Evolutionary conservation across 108 stramenopile species (phyloP), one percentile per base, ranked within the genome.

Genomic region (Phaeodactylum tricornutum): DNA sequence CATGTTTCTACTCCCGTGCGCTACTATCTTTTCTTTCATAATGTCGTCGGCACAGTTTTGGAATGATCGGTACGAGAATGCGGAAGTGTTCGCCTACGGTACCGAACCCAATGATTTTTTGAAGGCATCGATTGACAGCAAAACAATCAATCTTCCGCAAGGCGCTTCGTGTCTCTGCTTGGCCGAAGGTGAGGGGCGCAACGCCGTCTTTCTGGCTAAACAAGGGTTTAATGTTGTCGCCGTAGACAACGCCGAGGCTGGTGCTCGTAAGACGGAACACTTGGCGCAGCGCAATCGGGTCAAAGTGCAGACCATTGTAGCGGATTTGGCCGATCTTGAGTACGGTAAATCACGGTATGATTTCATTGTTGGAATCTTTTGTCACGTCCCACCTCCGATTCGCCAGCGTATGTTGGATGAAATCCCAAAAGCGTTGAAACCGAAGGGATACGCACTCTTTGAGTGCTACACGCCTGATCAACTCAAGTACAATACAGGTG

Each of bases 141-240:
- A 29, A 38, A 1, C 19, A 27, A 12, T 60, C 6, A 51, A 59
- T 23, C 40, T 69, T 8, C 38, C 50, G 15, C 11, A 19, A 0
- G 42, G 25, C 2, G 11, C 20, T 32, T 29, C 56, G 1, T 55
- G 66, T 43, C 64, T 75, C 9, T 54, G 50, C 34, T 31, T 75
- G 37, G 74, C 66, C 11, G 74, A 75, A 27, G 74, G 74, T 8
- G 74, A 75, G 43, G 74, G 74, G 9, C 60, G 74, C 8, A 75
- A 75, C 43, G 69, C 56, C 28, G 62, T 75, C 0, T 62, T 29
- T 14, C 28, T 75, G 41, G 74, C 69, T 8, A 48, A 64, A 43
- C 57, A 53, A 21, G 74, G 74, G 4, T 51, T 57, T 33, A 5
- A 48, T 14, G 74, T 75, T n/a, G 31, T 40, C 3, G 57, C 59